Evolutionary conservation across 306 rosid species (phyloP).

Genomic region (Carpinus viminea): DNA sequence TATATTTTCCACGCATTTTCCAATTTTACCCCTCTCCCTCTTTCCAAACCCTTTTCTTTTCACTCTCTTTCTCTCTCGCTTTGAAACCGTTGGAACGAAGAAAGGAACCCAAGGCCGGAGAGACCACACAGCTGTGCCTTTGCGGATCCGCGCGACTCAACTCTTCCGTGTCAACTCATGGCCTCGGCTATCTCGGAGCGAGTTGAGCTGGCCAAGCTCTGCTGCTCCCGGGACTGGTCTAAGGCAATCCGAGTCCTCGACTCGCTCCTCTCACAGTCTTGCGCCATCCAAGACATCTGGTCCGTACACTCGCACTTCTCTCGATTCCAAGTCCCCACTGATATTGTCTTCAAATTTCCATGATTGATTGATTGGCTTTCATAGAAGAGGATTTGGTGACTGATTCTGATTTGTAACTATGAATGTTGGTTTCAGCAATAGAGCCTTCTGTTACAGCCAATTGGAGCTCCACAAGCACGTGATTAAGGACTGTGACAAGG

Average conservation of each 20-base stretch:
- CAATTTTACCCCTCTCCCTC: background rate
- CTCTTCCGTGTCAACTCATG: slow-evolving; percentile 41
- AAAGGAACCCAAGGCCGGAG: slow-evolving; percentile 9
- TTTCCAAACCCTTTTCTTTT: background rate
- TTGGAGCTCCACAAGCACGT: slow-evolving; percentile 94
- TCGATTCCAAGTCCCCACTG: slow-evolving; percentile 12
- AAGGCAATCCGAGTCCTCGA: slow-evolving; percentile 90
- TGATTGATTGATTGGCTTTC: background rate
- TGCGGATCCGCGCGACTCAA: slow-evolving; percentile 38
- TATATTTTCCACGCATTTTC: background rate
- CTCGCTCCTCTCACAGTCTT: slow-evolving; percentile 64
- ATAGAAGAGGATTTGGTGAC: slow-evolving; percentile 2
- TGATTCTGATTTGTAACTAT: slow-evolving; percentile 25
- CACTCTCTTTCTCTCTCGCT: background rate
- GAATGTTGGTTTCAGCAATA: slow-evolving; percentile 59
- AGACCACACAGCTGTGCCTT: background rate
- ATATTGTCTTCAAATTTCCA: slow-evolving; percentile 9
- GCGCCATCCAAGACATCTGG: slow-evolving; percentile 83
- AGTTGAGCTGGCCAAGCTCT: slow-evolving; percentile 71
- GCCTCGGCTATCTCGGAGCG: slow-evolving; percentile 63
- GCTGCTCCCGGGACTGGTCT: slow-evolving; percentile 88
- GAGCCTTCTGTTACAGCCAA: slow-evolving; percentile 92
- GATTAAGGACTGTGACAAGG: slow-evolving; percentile 86
- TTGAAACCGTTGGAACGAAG: slow-evolving; percentile 30
- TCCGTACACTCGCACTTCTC: slow-evolving; percentile 23